Percentiles rank a stretch among this genome's conserved stretches.
Conservation (phyloP, 768 basidiomycete species). For the Pisolithus sp. region DNA sequence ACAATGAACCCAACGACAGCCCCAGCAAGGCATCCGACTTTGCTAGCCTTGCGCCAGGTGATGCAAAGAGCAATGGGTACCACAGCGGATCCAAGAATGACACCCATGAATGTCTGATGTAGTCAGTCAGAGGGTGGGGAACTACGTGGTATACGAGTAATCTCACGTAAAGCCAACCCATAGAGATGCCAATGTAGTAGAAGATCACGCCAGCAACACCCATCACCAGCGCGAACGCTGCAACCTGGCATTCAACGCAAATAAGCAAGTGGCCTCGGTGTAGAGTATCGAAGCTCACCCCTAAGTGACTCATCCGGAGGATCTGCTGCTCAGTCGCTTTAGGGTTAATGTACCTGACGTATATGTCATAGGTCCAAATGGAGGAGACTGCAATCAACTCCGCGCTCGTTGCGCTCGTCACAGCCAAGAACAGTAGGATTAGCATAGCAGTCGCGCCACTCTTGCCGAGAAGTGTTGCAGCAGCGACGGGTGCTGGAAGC, state of each 20-base stretch:
- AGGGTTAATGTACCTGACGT: conserved; percentile 82
- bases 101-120: conserved; percentile 77
- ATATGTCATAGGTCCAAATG: conserved; percentile 78
- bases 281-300: conserved; percentile 34
- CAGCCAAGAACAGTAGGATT: conserved; percentile 79
- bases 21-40: conserved; percentile 75
- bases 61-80: conserved; percentile 83
- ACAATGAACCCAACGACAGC: conserved; percentile 60
- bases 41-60: conserved; percentile 82
- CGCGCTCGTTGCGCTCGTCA: conserved; percentile 79
- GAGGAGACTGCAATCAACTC: conserved; percentile 90
- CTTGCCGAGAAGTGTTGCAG: conserved; percentile 73
- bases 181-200: conserved; percentile 84
- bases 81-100: conserved; percentile 78
- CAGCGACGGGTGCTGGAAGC: conserved; percentile 78
- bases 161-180: conserved; percentile 90
- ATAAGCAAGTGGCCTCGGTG: background rate
- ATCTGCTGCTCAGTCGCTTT: conserved; percentile 70
- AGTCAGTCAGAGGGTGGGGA: background rate
- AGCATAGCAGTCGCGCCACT: conserved; percentile 75
- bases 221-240: conserved; percentile 67
- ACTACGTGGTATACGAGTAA: background rate
- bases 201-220: conserved; percentile 81
- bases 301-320: conserved; percentile 59
- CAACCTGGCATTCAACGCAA: conserved; percentile 38